Conservation (phyloP, 352 stramenopile species). For the Discostella stelligera region DNA sequence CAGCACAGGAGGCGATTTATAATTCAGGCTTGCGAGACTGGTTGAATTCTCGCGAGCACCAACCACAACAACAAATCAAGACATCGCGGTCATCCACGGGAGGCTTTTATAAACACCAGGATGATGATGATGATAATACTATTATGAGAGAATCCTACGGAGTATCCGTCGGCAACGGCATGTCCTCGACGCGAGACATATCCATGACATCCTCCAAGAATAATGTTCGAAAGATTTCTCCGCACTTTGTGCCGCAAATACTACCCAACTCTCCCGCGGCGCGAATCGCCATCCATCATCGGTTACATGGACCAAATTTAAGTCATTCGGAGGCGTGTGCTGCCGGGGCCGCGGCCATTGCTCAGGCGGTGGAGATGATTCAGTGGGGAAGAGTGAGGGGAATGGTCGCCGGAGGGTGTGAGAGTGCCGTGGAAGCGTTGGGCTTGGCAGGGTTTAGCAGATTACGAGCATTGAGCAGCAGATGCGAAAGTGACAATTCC, state of each 20-base stretch:
- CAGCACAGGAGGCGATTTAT: constrained; percentile 58
- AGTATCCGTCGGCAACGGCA: constrained; percentile 73
- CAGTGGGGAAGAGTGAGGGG: constrained; percentile 87
- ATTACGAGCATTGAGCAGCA: constrained; percentile 88
- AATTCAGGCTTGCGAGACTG: constrained; percentile 50
- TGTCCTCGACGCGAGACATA: constrained; percentile 72
- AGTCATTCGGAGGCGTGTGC: constrained; percentile 85
- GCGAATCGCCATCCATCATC: constrained; percentile 57
- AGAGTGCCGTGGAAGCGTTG: constrained; percentile 92
- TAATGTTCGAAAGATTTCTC: constrained; percentile 53
- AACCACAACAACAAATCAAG: constrained; percentile 13
- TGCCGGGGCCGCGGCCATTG: constrained; percentile 94
- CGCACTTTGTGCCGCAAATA: constrained; percentile 79
- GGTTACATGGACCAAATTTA: constrained; percentile 65
- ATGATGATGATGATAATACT: not conserved
- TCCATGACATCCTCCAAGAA: constrained; percentile 26
- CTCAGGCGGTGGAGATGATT: constrained; percentile 88
- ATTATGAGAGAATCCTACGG: constrained; percentile 48
- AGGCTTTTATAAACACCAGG: too few species aligned
- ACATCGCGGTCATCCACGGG: constrained; percentile 6
- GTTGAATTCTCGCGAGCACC: constrained; percentile 26
- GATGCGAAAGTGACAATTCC: constrained; percentile 33
- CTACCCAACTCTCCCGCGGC: constrained; percentile 68
- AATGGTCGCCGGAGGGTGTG: constrained; percentile 94
- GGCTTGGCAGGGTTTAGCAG: constrained; percentile 92